phyloP scores from a whole-genome alignment of 371 early-diverging fungal species.

The Mucor velutinosus region DNA sequence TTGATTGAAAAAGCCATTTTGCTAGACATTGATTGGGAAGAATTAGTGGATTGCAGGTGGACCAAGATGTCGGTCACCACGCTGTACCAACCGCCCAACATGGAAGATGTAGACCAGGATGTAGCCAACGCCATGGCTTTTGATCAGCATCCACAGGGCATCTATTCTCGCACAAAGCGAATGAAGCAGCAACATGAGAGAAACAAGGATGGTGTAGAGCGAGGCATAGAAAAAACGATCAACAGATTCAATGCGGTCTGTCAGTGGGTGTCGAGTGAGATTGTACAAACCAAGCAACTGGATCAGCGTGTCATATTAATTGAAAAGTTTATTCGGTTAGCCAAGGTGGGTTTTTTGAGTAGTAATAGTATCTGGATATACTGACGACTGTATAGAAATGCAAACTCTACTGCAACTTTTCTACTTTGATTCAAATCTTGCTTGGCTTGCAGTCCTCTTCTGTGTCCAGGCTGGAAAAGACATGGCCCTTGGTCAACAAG shows the following conservation, averaged over 20 bases:
- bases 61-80: constrained; percentile 45
- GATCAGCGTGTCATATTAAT: constrained; percentile 65
- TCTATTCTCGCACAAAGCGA: constrained; percentile 21
- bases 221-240: constrained; percentile 63
- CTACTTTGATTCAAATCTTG: constrained; percentile 64
- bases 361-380: neutral
- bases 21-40: constrained; percentile 62
- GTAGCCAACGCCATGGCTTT: neutral
- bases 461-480: constrained; percentile 60
- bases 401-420: constrained; percentile 64
- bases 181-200: constrained; percentile 23
- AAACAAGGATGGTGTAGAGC: constrained; percentile 12
- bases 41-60: constrained; percentile 65
- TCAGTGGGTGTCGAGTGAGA: constrained; percentile 75
- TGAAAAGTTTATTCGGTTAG: constrained; percentile 76
- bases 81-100: constrained; percentile 4
- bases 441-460: constrained; percentile 65
- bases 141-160: constrained; percentile 11
- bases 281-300: constrained; percentile 55
- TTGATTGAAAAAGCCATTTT: constrained; percentile 60
- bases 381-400: constrained; percentile 49
- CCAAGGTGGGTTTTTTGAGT: constrained; percentile 46
- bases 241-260: constrained; percentile 71
- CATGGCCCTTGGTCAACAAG: constrained; percentile 60
- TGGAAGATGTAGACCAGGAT: neutral